Base-by-base conservation (phyloP, 2,329 filamentous ascomycete genomes). In the Sphaceloma murrayae region DNA sequence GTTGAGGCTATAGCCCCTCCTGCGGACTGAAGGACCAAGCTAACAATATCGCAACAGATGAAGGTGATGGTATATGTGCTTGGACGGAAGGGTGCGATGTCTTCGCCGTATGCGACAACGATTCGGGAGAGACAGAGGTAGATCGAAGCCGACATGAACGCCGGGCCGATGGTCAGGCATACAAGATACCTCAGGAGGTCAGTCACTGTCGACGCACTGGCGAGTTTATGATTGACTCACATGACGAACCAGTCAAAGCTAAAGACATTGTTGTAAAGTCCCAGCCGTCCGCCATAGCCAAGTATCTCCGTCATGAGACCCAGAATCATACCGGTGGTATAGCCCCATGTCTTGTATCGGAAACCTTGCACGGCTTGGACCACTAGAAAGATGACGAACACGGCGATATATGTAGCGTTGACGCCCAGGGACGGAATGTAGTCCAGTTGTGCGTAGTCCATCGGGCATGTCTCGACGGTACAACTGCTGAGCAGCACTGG, bases 71-170 rank as follows among this genome's bases (percentile, higher is more conserved):
- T 75, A 67, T 54, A 54, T 14, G 43, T 43, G 4, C 40, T 47
- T 9, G 53, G 50, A 2, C 36, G 32, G 32, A 54, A 48, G 18
- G 43, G 48, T 13, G 52, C 50, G 16, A 49, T 34, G n/a, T 48
- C 43, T 13, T 38, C 10, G 9, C 75, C 75, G 42, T 74, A 72
- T 42, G 65, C 65, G 10, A 71, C 55, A 44, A 76, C 68, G 45
- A 77, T 64, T 39, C 75, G 69, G 29, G 74, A 73, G n/a, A 78
- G 64, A 3, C 67, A 70, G 21, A 78, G 56, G 60, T 75, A 77
- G 52, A 77, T 70, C 46, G 65, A 68, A 3, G 68, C 76, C 5
- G 69, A 69, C 45, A 71, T 57, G 56, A 74, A 78, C 14, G 70
- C 75, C 5, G 73, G 74, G 0, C 67, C 70, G 22, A 79, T 68